Percentiles rank a stretch among this genome's conserved stretches.
These are phyloP conservation scores for Nevesoporus exiguus DNA, from an alignment of 768 basidiomycete species.

Conservation along the genomic window DNA sequence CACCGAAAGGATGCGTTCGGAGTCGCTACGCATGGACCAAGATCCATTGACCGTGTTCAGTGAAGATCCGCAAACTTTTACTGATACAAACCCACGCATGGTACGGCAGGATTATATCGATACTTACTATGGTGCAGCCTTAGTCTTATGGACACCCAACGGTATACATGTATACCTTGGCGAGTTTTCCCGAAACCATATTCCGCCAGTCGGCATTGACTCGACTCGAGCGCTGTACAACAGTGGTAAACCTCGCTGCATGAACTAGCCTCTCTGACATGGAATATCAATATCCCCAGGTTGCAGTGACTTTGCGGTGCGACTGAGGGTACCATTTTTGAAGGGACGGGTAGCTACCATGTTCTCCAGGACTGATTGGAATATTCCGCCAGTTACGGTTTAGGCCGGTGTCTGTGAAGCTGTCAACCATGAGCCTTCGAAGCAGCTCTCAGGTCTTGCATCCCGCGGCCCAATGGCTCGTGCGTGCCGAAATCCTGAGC, in stretches of 20 bases:
- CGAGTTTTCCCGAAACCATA: background rate
- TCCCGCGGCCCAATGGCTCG: constrained; percentile 25
- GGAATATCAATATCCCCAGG: constrained; percentile 20
- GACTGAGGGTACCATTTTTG: background rate
- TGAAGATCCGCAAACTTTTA: no score
- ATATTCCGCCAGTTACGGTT: constrained; percentile 18
- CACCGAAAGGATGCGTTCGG: no score
- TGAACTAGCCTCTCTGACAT: constrained; percentile 24
- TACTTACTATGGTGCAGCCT: constrained; percentile 20
- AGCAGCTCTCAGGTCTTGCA: background rate
- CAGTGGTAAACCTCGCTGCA: constrained; percentile 14
- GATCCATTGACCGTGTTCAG: no score
- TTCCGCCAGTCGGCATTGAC: background rate
- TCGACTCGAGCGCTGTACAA: no score
- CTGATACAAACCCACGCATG: constrained; percentile 8
- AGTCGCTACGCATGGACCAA: no score
- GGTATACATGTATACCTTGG: constrained; percentile 21
- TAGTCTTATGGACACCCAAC: constrained; percentile 17
- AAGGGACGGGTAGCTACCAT: background rate
- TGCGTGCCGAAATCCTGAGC: constrained; percentile 15
- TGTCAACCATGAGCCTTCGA: constrained; percentile 6
- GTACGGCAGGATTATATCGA: constrained; percentile 23
- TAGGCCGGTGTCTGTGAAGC: constrained; percentile 13
- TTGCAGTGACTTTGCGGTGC: constrained; percentile 19
- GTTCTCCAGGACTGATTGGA: constrained; percentile 22